A percentile compares a stretch with the other conserved stretches of the same genome.
phyloP scores from a whole-genome alignment of 2,329 filamentous ascomycete genomes.

The Aspergillus texensis region DNA sequence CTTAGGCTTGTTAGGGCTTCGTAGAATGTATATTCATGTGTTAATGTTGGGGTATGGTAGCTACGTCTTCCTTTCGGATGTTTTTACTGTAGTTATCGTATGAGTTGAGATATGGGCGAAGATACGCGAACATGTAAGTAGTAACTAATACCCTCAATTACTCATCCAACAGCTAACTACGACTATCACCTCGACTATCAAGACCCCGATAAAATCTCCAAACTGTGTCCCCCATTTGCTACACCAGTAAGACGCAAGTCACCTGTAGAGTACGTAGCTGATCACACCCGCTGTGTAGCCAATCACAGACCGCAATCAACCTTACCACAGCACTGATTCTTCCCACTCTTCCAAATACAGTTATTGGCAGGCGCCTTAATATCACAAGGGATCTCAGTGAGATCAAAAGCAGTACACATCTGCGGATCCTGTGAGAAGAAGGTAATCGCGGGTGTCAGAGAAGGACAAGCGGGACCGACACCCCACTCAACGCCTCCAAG shows the following conservation, averaged over 20 bases:
- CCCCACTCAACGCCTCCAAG: slow-evolving; percentile 13
- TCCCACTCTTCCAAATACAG: slow-evolving; percentile 17
- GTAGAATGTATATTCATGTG: too few species aligned
- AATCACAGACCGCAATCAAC: slow-evolving; percentile 9
- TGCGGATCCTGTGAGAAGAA: slow-evolving; percentile 17
- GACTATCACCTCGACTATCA: neutral
- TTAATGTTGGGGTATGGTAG: too few species aligned
- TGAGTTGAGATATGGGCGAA: too few species aligned
- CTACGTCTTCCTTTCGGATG: too few species aligned
- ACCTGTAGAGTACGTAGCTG: neutral
- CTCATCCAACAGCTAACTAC: too few species aligned
- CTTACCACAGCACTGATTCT: slow-evolving; percentile 13
- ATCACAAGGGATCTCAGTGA: slow-evolving; percentile 19
- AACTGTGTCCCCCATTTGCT: neutral
- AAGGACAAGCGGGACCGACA: slow-evolving; percentile 14
- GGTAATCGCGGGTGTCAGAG: slow-evolving; percentile 12
- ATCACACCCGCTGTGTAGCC: neutral
- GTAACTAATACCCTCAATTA: neutral
- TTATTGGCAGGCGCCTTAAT: slow-evolving; percentile 13
- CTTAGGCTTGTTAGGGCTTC: neutral
- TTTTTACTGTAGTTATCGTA: too few species aligned
- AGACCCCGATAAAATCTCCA: neutral
- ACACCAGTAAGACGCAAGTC: neutral
- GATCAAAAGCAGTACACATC: slow-evolving; percentile 15
- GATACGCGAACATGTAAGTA: neutral